Percentiles rank a stretch among this genome's conserved stretches.
Evolutionary conservation across 306 rosid species (phyloP).

Genomic region (Cucumis hystrix): DNA sequence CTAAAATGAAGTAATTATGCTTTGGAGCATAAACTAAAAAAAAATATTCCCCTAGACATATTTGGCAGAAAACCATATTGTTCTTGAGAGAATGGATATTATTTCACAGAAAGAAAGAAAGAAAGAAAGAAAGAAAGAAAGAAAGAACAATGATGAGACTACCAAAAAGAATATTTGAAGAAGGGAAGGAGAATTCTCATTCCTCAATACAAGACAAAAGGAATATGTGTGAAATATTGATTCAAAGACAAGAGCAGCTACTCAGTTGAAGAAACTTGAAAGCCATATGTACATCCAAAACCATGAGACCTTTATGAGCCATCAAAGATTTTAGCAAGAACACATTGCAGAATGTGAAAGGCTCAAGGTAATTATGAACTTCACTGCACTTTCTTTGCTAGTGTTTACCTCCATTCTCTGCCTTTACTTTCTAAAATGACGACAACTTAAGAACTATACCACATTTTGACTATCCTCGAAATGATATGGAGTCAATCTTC

Average conservation of each 20-base stretch:
- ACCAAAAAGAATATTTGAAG: not conserved
- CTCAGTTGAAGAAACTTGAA: not conserved
- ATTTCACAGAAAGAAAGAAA: not conserved
- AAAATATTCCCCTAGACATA: not conserved
- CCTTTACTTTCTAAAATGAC: not conserved
- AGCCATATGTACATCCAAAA: too few relatives aligned
- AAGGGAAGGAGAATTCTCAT: not conserved
- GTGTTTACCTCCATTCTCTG: not conserved
- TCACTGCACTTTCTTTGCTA: not conserved
- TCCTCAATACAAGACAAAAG: not conserved
- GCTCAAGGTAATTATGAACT: not conserved
- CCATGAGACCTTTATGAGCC: not conserved
- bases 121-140: not conserved
- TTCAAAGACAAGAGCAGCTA: not conserved
- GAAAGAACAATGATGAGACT: not conserved
- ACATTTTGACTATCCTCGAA: conserved; percentile 29
- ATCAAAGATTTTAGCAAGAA: not conserved
- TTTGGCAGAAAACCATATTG: not conserved
- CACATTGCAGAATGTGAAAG: not conserved
- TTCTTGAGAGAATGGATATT: not conserved
- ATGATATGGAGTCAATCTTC: conserved; percentile 42
- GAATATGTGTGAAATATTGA: not conserved
- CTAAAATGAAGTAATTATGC: not conserved
- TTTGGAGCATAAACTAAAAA: not conserved
- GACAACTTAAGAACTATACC: not conserved